Percentiles rank a stretch among this genome's conserved stretches.
These are phyloP conservation scores for Elsinoe australis DNA, from an alignment of 2,329 filamentous ascomycete genomes.

Conservation along the genomic window DNA sequence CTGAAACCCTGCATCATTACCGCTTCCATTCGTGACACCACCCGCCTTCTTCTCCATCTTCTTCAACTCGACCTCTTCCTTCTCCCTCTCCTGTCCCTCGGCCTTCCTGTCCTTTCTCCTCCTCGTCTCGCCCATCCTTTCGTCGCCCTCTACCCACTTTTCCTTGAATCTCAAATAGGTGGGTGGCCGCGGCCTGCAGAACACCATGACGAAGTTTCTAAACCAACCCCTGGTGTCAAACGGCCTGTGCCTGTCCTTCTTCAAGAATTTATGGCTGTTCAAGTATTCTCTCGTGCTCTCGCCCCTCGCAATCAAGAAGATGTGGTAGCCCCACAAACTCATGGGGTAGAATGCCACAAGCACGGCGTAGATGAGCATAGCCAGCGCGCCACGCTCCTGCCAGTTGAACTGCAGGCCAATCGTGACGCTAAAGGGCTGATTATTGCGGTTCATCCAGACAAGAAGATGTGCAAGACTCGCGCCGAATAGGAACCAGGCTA, in stretches of 20 bases:
- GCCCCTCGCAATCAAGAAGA: slow-evolving; percentile 82
- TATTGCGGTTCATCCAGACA: slow-evolving; percentile 57
- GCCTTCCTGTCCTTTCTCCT: slow-evolving; percentile 41
- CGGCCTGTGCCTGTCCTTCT: slow-evolving; percentile 82
- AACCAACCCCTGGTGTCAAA: slow-evolving; percentile 71
- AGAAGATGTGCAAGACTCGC: slow-evolving; percentile 75
- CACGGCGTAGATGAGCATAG: slow-evolving; percentile 76
- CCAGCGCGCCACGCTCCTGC: slow-evolving; percentile 48
- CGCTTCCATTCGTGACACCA: too few species aligned
- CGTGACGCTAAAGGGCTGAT: slow-evolving; percentile 42
- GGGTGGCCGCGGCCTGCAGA: slow-evolving; percentile 75
- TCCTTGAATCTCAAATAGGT: slow-evolving; percentile 85
- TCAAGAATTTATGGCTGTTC: slow-evolving; percentile 89
- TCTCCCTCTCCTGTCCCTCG: slow-evolving; percentile 43
- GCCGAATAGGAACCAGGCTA: slow-evolving; percentile 67
- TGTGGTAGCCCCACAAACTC: slow-evolving; percentile 76
- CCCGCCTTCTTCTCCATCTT: slow-evolving; percentile 31
- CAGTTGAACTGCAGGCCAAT: slow-evolving; percentile 22
- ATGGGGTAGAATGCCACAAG: slow-evolving; percentile 71
- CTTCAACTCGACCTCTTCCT: slow-evolving; percentile 66
- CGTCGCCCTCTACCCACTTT: slow-evolving; percentile 69
- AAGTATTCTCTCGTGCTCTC: slow-evolving; percentile 96
- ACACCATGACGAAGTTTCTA: slow-evolving; percentile 72
- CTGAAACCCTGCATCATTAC: slow-evolving; percentile 27
- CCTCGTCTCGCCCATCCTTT: slow-evolving; percentile 57